Evolutionary conservation across 2,329 filamentous ascomycete species (phyloP).

Genomic region (Clarireedia paspali): DNA sequence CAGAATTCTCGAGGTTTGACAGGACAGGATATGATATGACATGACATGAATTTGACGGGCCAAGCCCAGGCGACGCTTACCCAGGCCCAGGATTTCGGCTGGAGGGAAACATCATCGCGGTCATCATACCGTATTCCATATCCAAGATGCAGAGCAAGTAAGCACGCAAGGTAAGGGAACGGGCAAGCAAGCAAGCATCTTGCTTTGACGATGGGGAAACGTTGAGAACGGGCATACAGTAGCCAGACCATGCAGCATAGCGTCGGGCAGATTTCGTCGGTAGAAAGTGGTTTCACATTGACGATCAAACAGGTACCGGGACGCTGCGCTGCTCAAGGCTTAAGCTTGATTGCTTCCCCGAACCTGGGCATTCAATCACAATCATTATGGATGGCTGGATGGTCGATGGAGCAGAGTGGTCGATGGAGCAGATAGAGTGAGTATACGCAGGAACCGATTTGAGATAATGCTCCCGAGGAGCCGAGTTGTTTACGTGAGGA

Average conservation of each 20-base stretch:
- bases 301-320: conserved; percentile 23
- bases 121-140: too few relatives aligned
- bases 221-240: not conserved
- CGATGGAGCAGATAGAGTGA: too few relatives aligned
- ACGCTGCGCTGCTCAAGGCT: not conserved
- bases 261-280: not conserved
- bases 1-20: too few relatives aligned
- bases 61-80: too few relatives aligned
- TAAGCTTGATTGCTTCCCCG: not conserved
- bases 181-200: not conserved
- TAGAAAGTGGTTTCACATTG: conserved; percentile 17
- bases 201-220: not conserved
- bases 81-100: too few relatives aligned
- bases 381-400: not conserved
- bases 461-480: not conserved
- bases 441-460: not conserved
- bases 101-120: too few relatives aligned
- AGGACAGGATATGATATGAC: too few relatives aligned
- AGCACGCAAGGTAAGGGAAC: not conserved
- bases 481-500: not conserved
- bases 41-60: too few relatives aligned
- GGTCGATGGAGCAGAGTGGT: too few relatives aligned
- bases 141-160: too few relatives aligned
- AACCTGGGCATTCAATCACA: not conserved
- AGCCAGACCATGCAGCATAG: not conserved